Evolutionary conservation across 2,329 filamentous ascomycete genomes (phyloP), one percentile per base, ranked within the genome.

Genomic region (Verticillium isaacii): DNA sequence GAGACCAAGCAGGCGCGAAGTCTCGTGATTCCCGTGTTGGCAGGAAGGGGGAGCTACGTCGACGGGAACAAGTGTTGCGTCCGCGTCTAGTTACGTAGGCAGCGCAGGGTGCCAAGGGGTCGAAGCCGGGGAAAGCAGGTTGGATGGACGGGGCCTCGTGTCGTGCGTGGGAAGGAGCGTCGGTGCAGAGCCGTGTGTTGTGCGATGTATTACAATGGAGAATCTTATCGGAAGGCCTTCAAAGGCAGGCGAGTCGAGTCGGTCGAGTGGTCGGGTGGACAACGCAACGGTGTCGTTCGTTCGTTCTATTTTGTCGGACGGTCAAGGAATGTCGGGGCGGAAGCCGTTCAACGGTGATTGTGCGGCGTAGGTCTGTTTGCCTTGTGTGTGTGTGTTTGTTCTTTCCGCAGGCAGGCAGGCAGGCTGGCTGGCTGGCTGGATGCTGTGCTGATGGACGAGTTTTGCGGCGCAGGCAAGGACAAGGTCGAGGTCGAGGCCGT

Each of bases 251-350:
- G 63, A 59, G 56, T 29, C 36, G 45, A 50, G 14, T 36, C 34
- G 60, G 25, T 25, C 25, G 25, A 25, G 25, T 25, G 61, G 64
- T 64, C 34, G 58, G 58, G 64, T 63, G 58, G 64, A 63, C 52
- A 60, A 61, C 62, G 62, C 57, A 63, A 61, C 56, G 60, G 41
- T 62, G 60, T 61, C 62, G 45, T 50, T 61, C 62, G 45, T 50
- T 61, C 62, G 45, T 50, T 50, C 45, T 50, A 23, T 12, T 50
- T 50, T n/a, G n/a, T 50, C 19, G n/a, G 45, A 50, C 45, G n/a
- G 60, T 64, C 59, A 66, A 66, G 64, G 64, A 65, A 65, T 65
- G 63, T 66, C 64, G 63, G 63, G 63, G 55, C 45, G 59, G 60
- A 61, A 50, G 45, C 45, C 45, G 45, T 50, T 50, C 45, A 50